Percentiles rank a stretch among this genome's conserved stretches.
phyloP scores from a whole-genome alignment of 108 stramenopile genomes.

The Bacterosira constricta region DNA sequence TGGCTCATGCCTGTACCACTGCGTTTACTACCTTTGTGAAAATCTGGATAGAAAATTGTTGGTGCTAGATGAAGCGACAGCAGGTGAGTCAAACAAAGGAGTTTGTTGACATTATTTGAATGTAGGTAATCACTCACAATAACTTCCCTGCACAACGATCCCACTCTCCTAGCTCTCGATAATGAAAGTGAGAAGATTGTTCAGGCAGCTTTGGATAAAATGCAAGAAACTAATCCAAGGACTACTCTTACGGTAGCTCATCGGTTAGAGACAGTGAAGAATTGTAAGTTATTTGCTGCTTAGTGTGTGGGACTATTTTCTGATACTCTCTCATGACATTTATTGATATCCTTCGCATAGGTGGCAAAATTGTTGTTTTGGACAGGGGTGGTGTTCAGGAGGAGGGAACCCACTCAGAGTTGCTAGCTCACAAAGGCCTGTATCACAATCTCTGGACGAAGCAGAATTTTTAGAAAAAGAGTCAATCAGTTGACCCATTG shows the following conservation, averaged over 20 bases:
- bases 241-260: conserved; percentile 67
- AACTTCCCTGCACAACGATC: too few species aligned
- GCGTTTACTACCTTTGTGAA: too few species aligned
- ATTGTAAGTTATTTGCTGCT: too few species aligned
- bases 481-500: too few species aligned
- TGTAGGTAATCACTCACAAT: not conserved
- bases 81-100: not conserved
- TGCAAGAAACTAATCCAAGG: conserved; percentile 35
- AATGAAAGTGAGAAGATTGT: conserved; percentile 53
- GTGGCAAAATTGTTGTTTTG: conserved; percentile 80
- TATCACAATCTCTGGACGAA: conserved; percentile 50
- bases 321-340: too few species aligned
- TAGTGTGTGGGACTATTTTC: too few species aligned
- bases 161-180: too few species aligned
- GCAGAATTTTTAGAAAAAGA: too few species aligned
- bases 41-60: too few species aligned
- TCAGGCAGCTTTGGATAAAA: conserved; percentile 47
- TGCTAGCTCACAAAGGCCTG: conserved; percentile 48
- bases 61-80: conserved; percentile 57
- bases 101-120: not conserved
- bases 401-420: conserved; percentile 69
- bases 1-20: too few species aligned
- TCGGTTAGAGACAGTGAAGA: conserved; percentile 60
- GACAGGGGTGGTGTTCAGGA: conserved; percentile 61
- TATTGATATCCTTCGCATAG: too few species aligned